Conservation (phyloP, 2,329 filamentous ascomycete species). For the Clarireedia hainanense region DNA sequence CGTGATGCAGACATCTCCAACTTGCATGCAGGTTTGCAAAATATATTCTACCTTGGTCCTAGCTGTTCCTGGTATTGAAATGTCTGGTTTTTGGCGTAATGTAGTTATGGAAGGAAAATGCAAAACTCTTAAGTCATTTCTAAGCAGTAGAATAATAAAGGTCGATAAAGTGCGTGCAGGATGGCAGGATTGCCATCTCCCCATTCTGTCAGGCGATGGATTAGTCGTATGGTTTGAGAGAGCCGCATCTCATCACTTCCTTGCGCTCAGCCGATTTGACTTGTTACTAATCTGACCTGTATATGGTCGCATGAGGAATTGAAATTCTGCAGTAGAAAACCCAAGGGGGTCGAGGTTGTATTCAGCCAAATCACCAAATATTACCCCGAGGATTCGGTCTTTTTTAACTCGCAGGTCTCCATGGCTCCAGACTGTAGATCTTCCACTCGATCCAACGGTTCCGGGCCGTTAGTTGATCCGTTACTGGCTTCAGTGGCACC, state of each 20-base stretch:
- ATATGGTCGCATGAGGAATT: no score
- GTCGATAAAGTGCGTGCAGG: neutral
- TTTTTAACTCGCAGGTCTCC: no score
- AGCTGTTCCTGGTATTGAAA: neutral
- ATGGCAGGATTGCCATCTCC: neutral
- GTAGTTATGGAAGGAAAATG: neutral
- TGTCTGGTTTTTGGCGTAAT: neutral
- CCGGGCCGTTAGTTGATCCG: neutral
- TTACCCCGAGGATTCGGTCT: no score
- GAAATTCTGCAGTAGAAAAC: no score
- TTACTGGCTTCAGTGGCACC: neutral
- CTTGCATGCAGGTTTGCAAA: neutral
- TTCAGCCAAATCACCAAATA: no score
- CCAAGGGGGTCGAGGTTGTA: no score
- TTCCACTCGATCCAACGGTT: neutral
- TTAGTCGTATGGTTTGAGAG: neutral
- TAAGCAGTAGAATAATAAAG: neutral
- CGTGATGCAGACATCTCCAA: neutral
- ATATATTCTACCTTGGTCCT: neutral
- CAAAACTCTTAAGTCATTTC: neutral
- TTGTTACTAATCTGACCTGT: no score
- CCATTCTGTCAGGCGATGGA: neutral
- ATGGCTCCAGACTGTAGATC: neutral
- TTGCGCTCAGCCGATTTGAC: neutral
- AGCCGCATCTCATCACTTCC: neutral